Conservation (phyloP, 257 asterid genomes). For the Jasminum sambac region DNA sequence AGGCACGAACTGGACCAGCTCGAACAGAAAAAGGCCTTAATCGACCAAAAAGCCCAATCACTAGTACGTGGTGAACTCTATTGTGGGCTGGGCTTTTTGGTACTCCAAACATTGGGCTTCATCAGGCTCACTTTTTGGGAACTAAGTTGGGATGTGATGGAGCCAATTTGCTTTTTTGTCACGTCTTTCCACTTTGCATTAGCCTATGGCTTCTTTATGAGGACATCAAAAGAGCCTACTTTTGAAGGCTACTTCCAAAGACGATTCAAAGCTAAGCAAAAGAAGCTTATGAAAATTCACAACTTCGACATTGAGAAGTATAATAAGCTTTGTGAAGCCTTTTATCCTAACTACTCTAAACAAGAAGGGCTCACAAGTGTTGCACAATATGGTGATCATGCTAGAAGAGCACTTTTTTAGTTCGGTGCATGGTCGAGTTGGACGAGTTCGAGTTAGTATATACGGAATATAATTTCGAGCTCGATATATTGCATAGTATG, state of each 20-base stretch:
- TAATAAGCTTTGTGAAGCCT: slow-evolving; percentile 29
- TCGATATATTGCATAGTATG: background rate
- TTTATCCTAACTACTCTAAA: slow-evolving; percentile 30
- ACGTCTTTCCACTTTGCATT: slow-evolving; percentile 72
- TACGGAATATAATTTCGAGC: background rate
- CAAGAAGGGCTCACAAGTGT: background rate
- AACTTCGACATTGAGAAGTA: slow-evolving; percentile 41
- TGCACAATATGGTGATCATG: slow-evolving; percentile 8
- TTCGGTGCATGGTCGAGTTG: slow-evolving; percentile 29
- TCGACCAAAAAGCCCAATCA: slow-evolving; percentile 65
- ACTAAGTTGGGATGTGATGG: slow-evolving; percentile 94
- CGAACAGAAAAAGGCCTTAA: slow-evolving; percentile 48
- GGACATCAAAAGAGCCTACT: slow-evolving; percentile 52
- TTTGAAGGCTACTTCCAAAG: slow-evolving; percentile 50
- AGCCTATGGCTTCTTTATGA: slow-evolving; percentile 55
- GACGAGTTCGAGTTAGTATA: background rate
- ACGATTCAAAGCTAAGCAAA: slow-evolving; percentile 44
- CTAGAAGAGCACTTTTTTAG: slow-evolving; percentile 22
- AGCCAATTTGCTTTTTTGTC: slow-evolving; percentile 91
- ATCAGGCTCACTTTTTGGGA: slow-evolving; percentile 97
- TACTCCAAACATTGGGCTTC: slow-evolving; percentile 75
- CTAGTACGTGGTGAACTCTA: slow-evolving; percentile 61
- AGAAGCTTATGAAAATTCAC: slow-evolving; percentile 39
- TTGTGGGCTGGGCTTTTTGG: slow-evolving; percentile 71
- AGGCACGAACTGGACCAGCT: slow-evolving; percentile 52